phyloP scores from a whole-genome alignment of 148 eudicot genomes.

The Spergularia bocconei region DNA sequence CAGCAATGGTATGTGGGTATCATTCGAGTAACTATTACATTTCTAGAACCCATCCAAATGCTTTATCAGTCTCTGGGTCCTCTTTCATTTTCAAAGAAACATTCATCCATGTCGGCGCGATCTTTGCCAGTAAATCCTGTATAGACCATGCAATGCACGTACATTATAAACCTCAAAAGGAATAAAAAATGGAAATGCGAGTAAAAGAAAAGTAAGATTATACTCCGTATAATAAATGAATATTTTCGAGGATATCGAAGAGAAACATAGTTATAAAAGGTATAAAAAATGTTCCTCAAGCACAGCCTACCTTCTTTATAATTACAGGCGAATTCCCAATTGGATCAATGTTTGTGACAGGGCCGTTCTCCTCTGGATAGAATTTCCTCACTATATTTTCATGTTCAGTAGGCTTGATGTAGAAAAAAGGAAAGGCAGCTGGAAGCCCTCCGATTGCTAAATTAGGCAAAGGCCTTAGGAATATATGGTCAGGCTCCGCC shows the following conservation, averaged over 20 bases:
- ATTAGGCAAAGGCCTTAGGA: slow-evolving; percentile 82
- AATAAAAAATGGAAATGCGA: background rate
- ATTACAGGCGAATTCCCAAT: slow-evolving; percentile 90
- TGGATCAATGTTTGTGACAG: slow-evolving; percentile 88
- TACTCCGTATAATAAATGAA: background rate
- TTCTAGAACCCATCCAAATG: slow-evolving; percentile 88
- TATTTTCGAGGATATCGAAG: background rate
- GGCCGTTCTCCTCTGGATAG: slow-evolving; percentile 77
- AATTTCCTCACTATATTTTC: slow-evolving; percentile 73
- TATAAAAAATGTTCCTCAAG: background rate
- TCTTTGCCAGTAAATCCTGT: slow-evolving; percentile 57
- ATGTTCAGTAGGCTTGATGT: slow-evolving; percentile 74
- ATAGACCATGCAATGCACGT: background rate
- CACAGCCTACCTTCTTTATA: slow-evolving; percentile 55
- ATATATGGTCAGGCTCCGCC: slow-evolving; percentile 98
- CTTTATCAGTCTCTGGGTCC: slow-evolving; percentile 75
- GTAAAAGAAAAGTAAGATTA: background rate
- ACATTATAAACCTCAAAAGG: background rate
- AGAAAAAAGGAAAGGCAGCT: slow-evolving; percentile 91
- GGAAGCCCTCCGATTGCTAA: slow-evolving; percentile 74
- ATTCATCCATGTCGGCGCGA: slow-evolving; percentile 97
- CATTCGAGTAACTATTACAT: slow-evolving; percentile 40
- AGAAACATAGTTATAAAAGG: background rate
- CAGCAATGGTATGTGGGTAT: background rate
- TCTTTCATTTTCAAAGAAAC: slow-evolving; percentile 84